Evolutionary conservation across 495 filamentous ascomycete genomes (phyloP).

Genomic region (Lophium mytilinum): DNA sequence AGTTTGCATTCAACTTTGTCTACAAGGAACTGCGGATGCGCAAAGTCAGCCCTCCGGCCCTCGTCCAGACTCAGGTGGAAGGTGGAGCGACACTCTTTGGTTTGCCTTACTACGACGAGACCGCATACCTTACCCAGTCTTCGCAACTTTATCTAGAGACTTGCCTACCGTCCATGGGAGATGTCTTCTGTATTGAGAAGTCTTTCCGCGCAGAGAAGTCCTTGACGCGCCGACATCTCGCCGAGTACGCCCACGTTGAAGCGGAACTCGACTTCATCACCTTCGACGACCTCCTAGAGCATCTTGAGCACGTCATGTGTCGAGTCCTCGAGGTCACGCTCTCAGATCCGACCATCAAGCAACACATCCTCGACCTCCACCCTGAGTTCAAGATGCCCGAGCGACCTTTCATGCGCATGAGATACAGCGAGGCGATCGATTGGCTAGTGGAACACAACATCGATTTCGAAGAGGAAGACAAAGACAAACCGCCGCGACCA

Average conservation of each 20-base stretch:
- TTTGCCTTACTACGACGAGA: slow-evolving; percentile 89
- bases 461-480: slow-evolving; percentile 81
- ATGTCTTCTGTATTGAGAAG: slow-evolving; percentile 96
- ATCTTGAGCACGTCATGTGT: slow-evolving; percentile 85
- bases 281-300: slow-evolving; percentile 84
- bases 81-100: slow-evolving; percentile 91
- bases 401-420: slow-evolving; percentile 91
- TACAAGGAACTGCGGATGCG: slow-evolving; percentile 71
- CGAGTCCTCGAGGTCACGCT: slow-evolving; percentile 71
- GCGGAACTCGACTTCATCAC: slow-evolving; percentile 94
- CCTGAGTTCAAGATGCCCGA: slow-evolving; percentile 71
- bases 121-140: slow-evolving; percentile 91
- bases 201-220: slow-evolving; percentile 98
- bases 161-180: slow-evolving; percentile 77
- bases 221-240: slow-evolving; percentile 85
- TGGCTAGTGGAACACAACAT: slow-evolving; percentile 89
- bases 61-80: slow-evolving; percentile 99
- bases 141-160: slow-evolving; percentile 98
- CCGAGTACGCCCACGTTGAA: slow-evolving; percentile 96
- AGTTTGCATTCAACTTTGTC: slow-evolving; percentile 72
- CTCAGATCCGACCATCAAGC: slow-evolving; percentile 59
- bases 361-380: slow-evolving; percentile 76
- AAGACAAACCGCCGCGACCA: slow-evolving; percentile 40
- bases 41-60: slow-evolving; percentile 87
- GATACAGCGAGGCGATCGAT: slow-evolving; percentile 84